phyloP scores from a whole-genome alignment of 495 filamentous ascomycete genomes.

The Neurospora tetrasperma region DNA sequence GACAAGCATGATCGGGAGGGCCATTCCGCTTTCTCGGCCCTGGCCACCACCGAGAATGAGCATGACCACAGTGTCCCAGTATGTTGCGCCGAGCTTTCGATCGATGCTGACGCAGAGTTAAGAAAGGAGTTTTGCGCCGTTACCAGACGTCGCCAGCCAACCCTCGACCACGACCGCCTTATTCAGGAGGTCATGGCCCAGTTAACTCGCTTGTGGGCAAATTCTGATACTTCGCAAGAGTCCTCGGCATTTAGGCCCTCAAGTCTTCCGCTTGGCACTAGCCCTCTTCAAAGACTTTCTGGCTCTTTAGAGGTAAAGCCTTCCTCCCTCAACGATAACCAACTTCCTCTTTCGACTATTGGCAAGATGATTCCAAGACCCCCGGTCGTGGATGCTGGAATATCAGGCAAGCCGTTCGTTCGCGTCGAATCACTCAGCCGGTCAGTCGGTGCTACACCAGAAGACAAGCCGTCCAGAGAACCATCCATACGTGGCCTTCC shows the following conservation, averaged over 20 bases:
- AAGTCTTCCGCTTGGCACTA: conserved; percentile 8
- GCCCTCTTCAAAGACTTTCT: conserved; percentile 5
- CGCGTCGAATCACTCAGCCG: conserved; percentile 22
- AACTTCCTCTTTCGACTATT: conserved; percentile 2
- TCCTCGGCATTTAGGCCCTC: neutral
- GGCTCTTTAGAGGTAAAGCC: neutral
- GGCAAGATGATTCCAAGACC: conserved; percentile 17
- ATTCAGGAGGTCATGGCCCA: conserved; percentile 33
- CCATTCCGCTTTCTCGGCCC: conserved; percentile 16
- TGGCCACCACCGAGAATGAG: neutral
- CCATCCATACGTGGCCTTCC: neutral
- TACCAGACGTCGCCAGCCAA: conserved; percentile 25
- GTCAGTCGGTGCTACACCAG: conserved; percentile 9
- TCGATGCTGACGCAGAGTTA: conserved; percentile 35
- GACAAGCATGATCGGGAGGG: conserved; percentile 24
- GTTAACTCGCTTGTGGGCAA: conserved; percentile 16
- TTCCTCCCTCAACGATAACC: neutral
- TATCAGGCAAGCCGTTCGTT: conserved; percentile 37
- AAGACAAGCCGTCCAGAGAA: conserved; percentile 8
- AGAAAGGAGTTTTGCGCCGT: conserved; percentile 35
- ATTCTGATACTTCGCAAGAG: conserved; percentile 1
- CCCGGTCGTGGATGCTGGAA: conserved; percentile 30
- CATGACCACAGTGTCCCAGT: conserved; percentile 11
- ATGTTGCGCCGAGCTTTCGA: conserved; percentile 32
- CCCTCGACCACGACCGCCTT: conserved; percentile 30